Evolutionary conservation across 2,329 filamentous ascomycete species (phyloP), one percentile per base, ranked within the genome.

Genomic region (Cercospora sojina): DNA sequence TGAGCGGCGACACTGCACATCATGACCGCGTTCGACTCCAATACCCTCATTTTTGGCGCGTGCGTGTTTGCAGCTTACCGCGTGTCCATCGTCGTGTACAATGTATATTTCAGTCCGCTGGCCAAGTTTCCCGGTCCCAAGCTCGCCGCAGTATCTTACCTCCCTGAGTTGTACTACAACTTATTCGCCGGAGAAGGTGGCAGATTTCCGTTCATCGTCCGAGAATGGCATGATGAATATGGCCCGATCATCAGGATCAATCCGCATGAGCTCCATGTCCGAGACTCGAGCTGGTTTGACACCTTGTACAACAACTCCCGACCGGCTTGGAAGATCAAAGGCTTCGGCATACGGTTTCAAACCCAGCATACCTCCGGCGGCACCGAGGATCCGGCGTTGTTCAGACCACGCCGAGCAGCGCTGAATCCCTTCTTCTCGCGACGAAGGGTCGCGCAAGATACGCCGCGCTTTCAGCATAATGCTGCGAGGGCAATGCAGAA

Each of bases 401-500:
- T 84, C 67, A 78, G 80, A 1, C 72, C 76, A 18, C 79, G 82
- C 3, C 79, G 82, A 13, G 75, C 68, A 3, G 74, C 79, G 2
- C 66, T 84, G 57, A 81, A 77, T 63, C 76, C 74, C 0, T 83
- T 81, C 73, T 84, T 83, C 69, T 82, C 81, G 47, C 69, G 65
- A 43, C 61, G 66, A 13, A 60, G 59, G 8, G 38, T 66, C 18
- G 65, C 63, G 49, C 35, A 64, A 25, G 32, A 53, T 47, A 56
- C 51, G 32, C 58, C 56, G 13, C 59, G 35, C 18, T 47, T 64
- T 41, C 62, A 64, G 47, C 13, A 59, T 9, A 60, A 41, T 20
- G 41, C 47, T 9, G 27, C 56, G 12, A 49, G 38, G 43, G 61
- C 43, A 20, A 62, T 67, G 25, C 6, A 35, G 8, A 43, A 57